Percentiles rank a stretch among this genome's conserved stretches.
Conservation (phyloP, 1,284 basidiomycete species). For the Boletus smithii region DNA sequence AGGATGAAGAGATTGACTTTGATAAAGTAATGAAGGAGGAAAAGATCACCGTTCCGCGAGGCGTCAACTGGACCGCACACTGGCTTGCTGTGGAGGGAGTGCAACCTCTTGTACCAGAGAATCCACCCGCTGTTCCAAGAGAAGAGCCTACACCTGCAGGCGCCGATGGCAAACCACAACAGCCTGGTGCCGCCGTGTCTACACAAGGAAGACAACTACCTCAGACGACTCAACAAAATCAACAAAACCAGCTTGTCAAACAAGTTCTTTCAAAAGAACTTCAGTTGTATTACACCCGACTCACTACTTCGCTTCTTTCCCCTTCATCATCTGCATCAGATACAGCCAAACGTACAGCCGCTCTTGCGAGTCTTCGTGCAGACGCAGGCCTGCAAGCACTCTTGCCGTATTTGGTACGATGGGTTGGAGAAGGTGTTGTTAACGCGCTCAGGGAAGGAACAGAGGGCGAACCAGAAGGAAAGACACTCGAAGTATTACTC, state of each 20-base stretch:
- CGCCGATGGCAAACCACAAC: constrained; percentile 34
- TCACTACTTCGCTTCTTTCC: constrained; percentile 83
- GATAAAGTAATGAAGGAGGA: constrained; percentile 84
- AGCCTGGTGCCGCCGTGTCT: constrained; percentile 18
- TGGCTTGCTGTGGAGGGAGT: constrained; percentile 99
- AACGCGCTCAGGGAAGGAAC: constrained; percentile 57
- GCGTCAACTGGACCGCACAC: constrained; percentile 83
- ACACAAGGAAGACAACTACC: constrained; percentile 40
- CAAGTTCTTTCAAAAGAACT: constrained; percentile 92
- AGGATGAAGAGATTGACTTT: constrained; percentile 98
- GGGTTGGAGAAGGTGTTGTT: constrained; percentile 90
- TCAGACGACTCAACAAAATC: constrained; percentile 43
- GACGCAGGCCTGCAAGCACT: constrained; percentile 93
- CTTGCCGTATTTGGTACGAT: constrained; percentile 93
- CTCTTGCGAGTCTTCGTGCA: constrained; percentile 82
- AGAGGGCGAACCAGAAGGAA: constrained; percentile 60
- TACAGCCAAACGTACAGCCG: constrained; percentile 73
- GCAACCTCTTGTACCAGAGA: constrained; percentile 94
- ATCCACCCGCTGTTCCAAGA: constrained; percentile 78
- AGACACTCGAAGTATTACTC: constrained; percentile 71
- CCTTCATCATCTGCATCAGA: constrained; percentile 37
- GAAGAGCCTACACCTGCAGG: constrained; percentile 42
- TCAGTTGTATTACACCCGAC: constrained; percentile 91
- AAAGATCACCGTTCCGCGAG: constrained; percentile 74
- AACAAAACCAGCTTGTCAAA: constrained; percentile 75